Percentiles rank a stretch among this genome's conserved stretches.
phyloP scores from a whole-genome alignment of 1,284 basidiomycete genomes.

The Dichomitus squalens region DNA sequence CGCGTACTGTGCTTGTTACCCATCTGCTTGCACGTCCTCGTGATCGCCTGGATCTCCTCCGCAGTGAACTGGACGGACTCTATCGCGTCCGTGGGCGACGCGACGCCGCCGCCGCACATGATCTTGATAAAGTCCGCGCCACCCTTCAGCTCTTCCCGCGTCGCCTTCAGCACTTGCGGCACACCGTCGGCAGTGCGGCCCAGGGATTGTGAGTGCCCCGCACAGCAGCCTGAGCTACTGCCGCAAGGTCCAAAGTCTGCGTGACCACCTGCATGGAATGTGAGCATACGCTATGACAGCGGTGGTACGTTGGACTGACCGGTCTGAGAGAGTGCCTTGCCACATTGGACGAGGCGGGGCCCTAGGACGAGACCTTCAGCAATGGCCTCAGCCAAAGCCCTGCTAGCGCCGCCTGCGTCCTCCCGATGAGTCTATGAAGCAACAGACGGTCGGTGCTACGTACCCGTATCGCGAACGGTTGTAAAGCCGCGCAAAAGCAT shows the following conservation, averaged over 20 bases:
- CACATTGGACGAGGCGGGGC: slow-evolving; percentile 47
- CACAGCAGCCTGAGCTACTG: slow-evolving; percentile 41
- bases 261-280: slow-evolving; percentile 38
- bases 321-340: slow-evolving; percentile 48
- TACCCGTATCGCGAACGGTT: slow-evolving; percentile 49
- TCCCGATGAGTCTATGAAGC: background rate
- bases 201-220: slow-evolving; percentile 37
- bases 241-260: slow-evolving; percentile 37
- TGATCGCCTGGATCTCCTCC: slow-evolving; percentile 49
- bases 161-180: slow-evolving; percentile 43
- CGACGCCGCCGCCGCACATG: slow-evolving; percentile 49
- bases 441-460: background rate
- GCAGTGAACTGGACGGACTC: slow-evolving; percentile 49
- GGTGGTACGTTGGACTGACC: slow-evolving; percentile 25
- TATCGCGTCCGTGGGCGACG: slow-evolving; percentile 46
- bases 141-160: slow-evolving; percentile 44
- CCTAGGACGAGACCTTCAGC: slow-evolving; percentile 45
- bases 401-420: slow-evolving; percentile 42
- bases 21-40: slow-evolving; percentile 47
- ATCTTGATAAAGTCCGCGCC: slow-evolving; percentile 50
- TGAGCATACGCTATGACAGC: background rate
- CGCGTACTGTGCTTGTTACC: slow-evolving; percentile 38
- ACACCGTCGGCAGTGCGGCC: slow-evolving; percentile 43
- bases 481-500: slow-evolving; percentile 52
- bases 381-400: slow-evolving; percentile 43